Evolutionary conservation across 345 rosid genomes (phyloP).

Genomic region (Sonneratia alba): DNA sequence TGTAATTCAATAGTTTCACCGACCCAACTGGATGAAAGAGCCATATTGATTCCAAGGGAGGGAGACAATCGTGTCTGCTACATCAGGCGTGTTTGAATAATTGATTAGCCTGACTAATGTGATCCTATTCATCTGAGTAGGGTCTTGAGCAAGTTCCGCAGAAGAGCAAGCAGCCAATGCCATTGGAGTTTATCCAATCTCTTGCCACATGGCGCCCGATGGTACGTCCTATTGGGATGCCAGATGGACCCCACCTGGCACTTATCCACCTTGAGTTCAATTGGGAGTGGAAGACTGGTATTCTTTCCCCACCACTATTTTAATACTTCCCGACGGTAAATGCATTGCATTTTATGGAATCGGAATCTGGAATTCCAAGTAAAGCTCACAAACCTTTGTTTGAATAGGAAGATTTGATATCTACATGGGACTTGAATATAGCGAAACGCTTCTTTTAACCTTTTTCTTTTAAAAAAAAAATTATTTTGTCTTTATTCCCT

Average conservation of each 20-base stretch:
- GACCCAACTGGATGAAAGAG: too few relatives aligned
- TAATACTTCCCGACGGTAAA: not conserved
- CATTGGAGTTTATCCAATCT: conserved; percentile 14
- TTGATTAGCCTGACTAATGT: too few relatives aligned
- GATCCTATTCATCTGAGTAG: too few relatives aligned
- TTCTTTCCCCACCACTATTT: not conserved
- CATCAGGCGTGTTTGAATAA: too few relatives aligned
- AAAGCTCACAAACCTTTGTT: conserved; percentile 11
- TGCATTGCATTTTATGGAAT: not conserved
- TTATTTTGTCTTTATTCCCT: not conserved
- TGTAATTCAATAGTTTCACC: too few relatives aligned
- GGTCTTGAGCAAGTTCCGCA: too few relatives aligned
- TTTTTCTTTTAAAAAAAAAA: not conserved
- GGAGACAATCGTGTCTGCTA: too few relatives aligned
- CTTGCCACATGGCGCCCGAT: conserved; percentile 7
- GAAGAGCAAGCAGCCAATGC: not conserved
- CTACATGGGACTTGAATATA: not conserved
- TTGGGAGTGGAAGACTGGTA: not conserved
- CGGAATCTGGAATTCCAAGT: conserved; percentile 1
- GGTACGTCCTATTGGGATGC: conserved; percentile 23
- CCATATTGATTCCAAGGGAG: too few relatives aligned
- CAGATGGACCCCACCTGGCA: conserved; percentile 36
- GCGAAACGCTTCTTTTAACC: not conserved
- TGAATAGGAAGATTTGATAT: conserved; percentile 7
- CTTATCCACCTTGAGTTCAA: conserved; percentile 27